Base-by-base conservation (phyloP, 2,329 filamentous ascomycete genomes). In the Colletotrichum ledebouriae region DNA sequence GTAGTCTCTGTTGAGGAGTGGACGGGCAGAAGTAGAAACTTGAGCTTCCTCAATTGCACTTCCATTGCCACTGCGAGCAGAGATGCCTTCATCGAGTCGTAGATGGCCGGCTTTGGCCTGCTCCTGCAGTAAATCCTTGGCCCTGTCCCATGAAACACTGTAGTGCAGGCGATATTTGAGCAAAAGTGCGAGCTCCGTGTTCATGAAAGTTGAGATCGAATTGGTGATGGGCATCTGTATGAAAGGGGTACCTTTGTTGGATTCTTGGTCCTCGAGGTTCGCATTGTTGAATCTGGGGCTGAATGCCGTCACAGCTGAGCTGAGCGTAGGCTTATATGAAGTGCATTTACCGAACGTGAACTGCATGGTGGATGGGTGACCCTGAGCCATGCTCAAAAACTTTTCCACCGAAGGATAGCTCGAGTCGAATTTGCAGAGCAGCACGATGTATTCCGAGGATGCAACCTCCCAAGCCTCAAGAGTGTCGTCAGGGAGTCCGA, bases 391-490 rank as follows among this genome's bases (percentile, higher is more conserved):
- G 76, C 77, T 74, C 13, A 87, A 75, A 10, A 92, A 76, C 0
- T 86, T 76, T 15, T 90, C 85, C 56, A 92, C 80, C 3, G 81
- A 80, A 37, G 82, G 84, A 77, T 97, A 97, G 0, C 82, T 84
- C n/a, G 78, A 77, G 0, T 83, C 79, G 71, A 92, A 92, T 41
- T 86, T 86, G 49, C 96, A 85, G 22, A 97, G 81, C 4, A 97
- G 82, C 4, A 95, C 86, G 44, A 97, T 77, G 73, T 95, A 94
- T 39, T 94, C 90, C 0, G 83, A 78, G 0, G 83, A 79, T 13
- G 86, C 79, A 11, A 97, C 77, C 68, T 90, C 86, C 94, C 94
- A 97, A 1, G 94, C 92, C 73, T 91, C 85, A 78, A 93, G 86
- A 0, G 89, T 90, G 74, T 94, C 92, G 42, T 90, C 85, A 0